Evolutionary conservation across 2,329 filamentous ascomycete genomes (phyloP), one percentile per base, ranked within the genome.

Genomic region (Mycogone perniciosa): DNA sequence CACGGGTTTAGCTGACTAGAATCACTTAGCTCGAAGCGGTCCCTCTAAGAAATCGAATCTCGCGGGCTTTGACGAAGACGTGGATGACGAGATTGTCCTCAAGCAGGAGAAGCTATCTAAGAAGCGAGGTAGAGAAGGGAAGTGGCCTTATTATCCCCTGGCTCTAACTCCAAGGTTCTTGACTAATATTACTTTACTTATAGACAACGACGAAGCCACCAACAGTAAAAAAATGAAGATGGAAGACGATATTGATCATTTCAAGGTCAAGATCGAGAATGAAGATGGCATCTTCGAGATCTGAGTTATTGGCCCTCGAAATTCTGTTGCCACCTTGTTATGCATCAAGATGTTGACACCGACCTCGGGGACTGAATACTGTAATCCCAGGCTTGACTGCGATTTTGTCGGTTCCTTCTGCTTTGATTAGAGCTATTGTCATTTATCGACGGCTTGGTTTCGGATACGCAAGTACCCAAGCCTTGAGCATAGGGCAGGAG

Each of bases 31-130:
- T n/a, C 35, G 44, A 20, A 20, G 20, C 11, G 34, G 34, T 38
- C 44, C 27, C 9, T 26, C 46, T 9, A 61, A 62, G 41, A 62
- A 62, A 56, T 27, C 52, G 6, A 37, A 29, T n/a, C 4, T 35
- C 3, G 5, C 13, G 5, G 11, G 13, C 7, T 6, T 13, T 11
- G 27, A 33, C 3, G 41, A 34, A 1, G 47, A 13, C 6, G 37
- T 29, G 8, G 48, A 49, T 11, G 45, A 48, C 11, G 52, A 45
- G 26, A 4, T 29, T 26, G 41, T 29, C 20, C 41, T 29, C n/a
- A 43, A 30, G n/a, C 41, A 26, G 29, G 29, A 9, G 2, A 34
- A 50, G 4, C 43, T 45, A 4, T 10, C 43, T 26, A 31, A 31
- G 20, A 50, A 52, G 46, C 42, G 53, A 31, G 31, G 26, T 2